These are phyloP conservation scores for Eutrema japonicum DNA, from an alignment of 345 rosid genomes.

Conservation along the genomic window DNA sequence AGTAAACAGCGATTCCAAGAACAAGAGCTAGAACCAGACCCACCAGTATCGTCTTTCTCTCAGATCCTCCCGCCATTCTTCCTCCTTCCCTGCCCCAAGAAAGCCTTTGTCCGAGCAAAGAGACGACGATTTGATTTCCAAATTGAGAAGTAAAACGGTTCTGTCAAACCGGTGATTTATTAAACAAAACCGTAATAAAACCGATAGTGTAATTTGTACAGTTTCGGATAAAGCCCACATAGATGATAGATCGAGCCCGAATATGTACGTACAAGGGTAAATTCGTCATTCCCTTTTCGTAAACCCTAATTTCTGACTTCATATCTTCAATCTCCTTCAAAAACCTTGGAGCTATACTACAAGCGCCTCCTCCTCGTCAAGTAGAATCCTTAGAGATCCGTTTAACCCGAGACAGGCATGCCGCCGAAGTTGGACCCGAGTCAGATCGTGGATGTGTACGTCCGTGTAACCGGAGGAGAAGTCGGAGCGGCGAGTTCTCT, in stretches of 20 bases:
- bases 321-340: slow-evolving; percentile 20
- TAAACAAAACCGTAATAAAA: slow-evolving; percentile 16
- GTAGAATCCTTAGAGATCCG: not conserved
- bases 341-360: slow-evolving; percentile 1
- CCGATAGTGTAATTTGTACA: not conserved
- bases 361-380: slow-evolving; percentile 40
- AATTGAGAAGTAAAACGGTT: slow-evolving; percentile 3
- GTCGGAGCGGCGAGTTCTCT: slow-evolving; percentile 63
- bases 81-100: slow-evolving; percentile 15
- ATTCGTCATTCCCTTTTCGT: not conserved
- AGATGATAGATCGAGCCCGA: slow-evolving; percentile 1
- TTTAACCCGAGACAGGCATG: slow-evolving; percentile 45
- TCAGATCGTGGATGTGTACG: slow-evolving; percentile 58
- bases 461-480: slow-evolving; percentile 63
- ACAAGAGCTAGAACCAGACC: slow-evolving; percentile 58
- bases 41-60: slow-evolving; percentile 53
- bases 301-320: slow-evolving; percentile 44
- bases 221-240: slow-evolving; percentile 11
- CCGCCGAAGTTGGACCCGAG: slow-evolving; percentile 62
- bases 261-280: not conserved
- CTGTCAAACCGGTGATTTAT: slow-evolving; percentile 18
- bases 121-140: slow-evolving; percentile 10
- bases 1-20: slow-evolving; percentile 67
- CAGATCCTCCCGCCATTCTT: slow-evolving; percentile 52
- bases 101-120: not conserved